Evolutionary conservation across 2,329 filamentous ascomycete species (phyloP), one percentile per base, ranked within the genome.

Genomic region (Madurella fahalii): DNA sequence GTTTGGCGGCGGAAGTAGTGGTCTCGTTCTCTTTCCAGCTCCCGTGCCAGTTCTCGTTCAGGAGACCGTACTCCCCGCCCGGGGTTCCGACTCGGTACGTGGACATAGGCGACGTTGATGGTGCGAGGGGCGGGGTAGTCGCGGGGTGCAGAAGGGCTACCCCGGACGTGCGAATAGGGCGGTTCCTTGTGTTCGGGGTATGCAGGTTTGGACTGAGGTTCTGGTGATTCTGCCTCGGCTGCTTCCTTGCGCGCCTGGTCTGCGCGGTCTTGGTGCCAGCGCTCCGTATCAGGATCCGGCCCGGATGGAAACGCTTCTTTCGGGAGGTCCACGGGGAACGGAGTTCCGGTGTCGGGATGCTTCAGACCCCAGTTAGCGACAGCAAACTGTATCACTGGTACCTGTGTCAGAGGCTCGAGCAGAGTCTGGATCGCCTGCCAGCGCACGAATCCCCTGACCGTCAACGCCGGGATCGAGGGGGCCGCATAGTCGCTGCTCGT

Each of bases 391-490:
- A 99, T 71, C 64, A 91, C 93, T 0, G 84, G 83, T 1, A 91
- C 87, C 72, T 97, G 92, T 64, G 95, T 89, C 62, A 94, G 87
- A 0, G 94, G 94, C 1, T 86, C 89, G 1, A 97, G 80, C 37
- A 97, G 76, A 18, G 96, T 80, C 72, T 97, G 90, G 52, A 97
- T 88, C 0, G 89, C 90, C 74, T 96, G 87, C 93, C 93, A 99
- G 68, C 90, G 85, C 42, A 93, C 89, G 69, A 95, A 99, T 40
- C 94, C 94, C 65, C 84, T 82, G 0, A 81, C 77, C 37, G 93
- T 95, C 53, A 99, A 74, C 13, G 91, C 89, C 0, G 94, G 94
- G 41, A 96, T 81, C 0, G 81, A 84, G 0, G 93, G 94, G 0
- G 85, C 77, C 3, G 80, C 81, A 68, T 89, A 96, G 59, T 89